phyloP scores from a whole-genome alignment of 2,329 filamentous ascomycete genomes.

The Pestalotiopsis sp. region DNA sequence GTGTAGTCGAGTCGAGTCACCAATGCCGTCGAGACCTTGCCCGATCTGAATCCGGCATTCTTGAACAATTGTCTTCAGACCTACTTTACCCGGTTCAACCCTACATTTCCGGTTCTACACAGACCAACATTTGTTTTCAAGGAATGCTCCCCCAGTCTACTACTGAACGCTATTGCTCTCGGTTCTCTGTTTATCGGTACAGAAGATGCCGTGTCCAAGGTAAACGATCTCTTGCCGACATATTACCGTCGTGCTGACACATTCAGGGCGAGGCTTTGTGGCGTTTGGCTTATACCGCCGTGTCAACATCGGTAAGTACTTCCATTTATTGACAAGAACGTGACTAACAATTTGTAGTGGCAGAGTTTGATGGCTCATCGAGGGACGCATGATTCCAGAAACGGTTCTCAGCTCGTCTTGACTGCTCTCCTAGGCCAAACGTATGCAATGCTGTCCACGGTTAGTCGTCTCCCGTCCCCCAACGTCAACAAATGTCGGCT shows the following conservation, averaged over 20 bases:
- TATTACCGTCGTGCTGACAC: not conserved
- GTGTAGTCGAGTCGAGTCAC: slow-evolving; percentile 6
- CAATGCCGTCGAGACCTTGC: slow-evolving; percentile 7
- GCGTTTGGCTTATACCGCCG: slow-evolving; percentile 8
- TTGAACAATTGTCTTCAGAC: slow-evolving; percentile 9
- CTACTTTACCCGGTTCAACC: slow-evolving; percentile 7
- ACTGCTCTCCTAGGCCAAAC: slow-evolving; percentile 9
- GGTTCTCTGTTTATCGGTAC: slow-evolving; percentile 12
- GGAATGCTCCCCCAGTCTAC: slow-evolving; percentile 7
- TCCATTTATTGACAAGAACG: not conserved
- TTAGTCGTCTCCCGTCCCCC: not conserved
- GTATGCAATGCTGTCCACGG: slow-evolving; percentile 10
- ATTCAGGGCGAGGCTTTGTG: slow-evolving; percentile 8
- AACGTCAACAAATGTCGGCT: not conserved
- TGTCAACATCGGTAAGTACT: slow-evolving; percentile 6
- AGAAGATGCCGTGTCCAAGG: slow-evolving; percentile 9
- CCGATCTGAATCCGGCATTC: slow-evolving; percentile 6
- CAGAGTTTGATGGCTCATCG: slow-evolving; percentile 1
- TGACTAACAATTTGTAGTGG: not conserved
- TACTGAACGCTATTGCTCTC: slow-evolving; percentile 10
- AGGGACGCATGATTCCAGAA: slow-evolving; percentile 1
- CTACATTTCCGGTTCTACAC: slow-evolving; percentile 5
- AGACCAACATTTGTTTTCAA: slow-evolving; percentile 7
- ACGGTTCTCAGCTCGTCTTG: slow-evolving; percentile 1
- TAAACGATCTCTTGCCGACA: not conserved